A percentile compares a stretch with the other conserved stretches of the same genome.
These are phyloP conservation scores for Metschnikowia amazonensis DNA, from an alignment of 805 yeast species.

Conservation along the genomic window DNA sequence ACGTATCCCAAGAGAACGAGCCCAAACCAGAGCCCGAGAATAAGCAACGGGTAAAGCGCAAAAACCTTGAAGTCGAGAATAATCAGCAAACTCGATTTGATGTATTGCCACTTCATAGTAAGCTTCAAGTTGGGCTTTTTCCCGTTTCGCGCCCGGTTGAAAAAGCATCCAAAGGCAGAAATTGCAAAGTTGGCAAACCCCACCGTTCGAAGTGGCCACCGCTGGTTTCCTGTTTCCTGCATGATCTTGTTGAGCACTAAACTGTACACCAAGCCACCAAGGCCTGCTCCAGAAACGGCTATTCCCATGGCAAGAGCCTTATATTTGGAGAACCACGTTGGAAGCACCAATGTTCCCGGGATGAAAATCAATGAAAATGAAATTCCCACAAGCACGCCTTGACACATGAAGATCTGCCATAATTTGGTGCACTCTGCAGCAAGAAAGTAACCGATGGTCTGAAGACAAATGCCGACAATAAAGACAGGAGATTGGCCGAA, in stretches of 20 bases:
- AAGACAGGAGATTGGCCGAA: conserved; percentile 50
- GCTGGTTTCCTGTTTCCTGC: conserved; percentile 36
- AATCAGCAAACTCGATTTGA: conserved; percentile 23
- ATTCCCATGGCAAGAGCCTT: conserved; percentile 56
- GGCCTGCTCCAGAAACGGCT: conserved; percentile 45
- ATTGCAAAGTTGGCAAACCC: conserved; percentile 32
- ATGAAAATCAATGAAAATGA: conserved; percentile 53
- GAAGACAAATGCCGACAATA: conserved; percentile 46
- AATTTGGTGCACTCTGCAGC: conserved; percentile 56
- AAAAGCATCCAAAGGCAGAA: conserved; percentile 34
- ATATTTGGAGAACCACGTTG: conserved; percentile 67
- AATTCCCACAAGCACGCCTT: conserved; percentile 60
- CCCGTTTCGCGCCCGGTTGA: conserved; percentile 46
- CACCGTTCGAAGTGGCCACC: conserved; percentile 43
- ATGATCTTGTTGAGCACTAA: conserved; percentile 40
- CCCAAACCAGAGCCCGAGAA: conserved; percentile 34
- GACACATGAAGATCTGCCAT: conserved; percentile 68
- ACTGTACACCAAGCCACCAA: conserved; percentile 50
- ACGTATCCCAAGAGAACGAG: conserved; percentile 36
- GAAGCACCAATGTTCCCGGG: conserved; percentile 58
- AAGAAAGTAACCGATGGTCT: conserved; percentile 52
- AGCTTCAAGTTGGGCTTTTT: conserved; percentile 23
- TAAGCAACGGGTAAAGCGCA: conserved; percentile 20
- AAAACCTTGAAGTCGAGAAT: conserved; percentile 36
- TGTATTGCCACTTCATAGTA: conserved; percentile 20